Percentiles rank a stretch among this genome's conserved stretches.
Evolutionary conservation across 2,329 filamentous ascomycete genomes (phyloP).

Genomic region (Penicillium expansum): DNA sequence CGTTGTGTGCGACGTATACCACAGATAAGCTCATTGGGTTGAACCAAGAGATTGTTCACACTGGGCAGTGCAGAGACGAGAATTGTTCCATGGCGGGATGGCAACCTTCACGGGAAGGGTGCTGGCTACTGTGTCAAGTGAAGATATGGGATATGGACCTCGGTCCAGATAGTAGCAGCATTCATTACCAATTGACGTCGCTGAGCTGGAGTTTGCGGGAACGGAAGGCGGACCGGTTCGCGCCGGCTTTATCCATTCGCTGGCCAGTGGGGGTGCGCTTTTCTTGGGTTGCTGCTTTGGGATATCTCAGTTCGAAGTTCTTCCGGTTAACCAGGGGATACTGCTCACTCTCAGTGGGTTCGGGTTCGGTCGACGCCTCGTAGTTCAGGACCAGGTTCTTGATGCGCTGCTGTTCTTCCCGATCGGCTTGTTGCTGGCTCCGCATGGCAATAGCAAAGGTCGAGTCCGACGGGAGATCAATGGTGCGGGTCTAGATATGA

Average conservation of each 20-base stretch:
- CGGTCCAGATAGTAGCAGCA: not conserved
- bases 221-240: slow-evolving; percentile 72
- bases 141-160: slow-evolving; percentile 1
- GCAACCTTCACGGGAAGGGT: not conserved
- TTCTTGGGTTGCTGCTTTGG: slow-evolving; percentile 33
- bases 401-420: slow-evolving; percentile 96
- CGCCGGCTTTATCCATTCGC: slow-evolving; percentile 55
- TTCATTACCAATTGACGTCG: slow-evolving; percentile 90
- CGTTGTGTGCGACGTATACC: not conserved
- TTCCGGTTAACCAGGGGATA: slow-evolving; percentile 32
- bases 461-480: slow-evolving; percentile 82
- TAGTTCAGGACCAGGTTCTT: slow-evolving; percentile 97
- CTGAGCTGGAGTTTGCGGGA: slow-evolving; percentile 89
- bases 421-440: slow-evolving; percentile 88
- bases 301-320: slow-evolving; percentile 20
- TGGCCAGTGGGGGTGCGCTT: slow-evolving; percentile 46
- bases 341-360: slow-evolving; percentile 72
- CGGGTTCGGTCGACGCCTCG: slow-evolving; percentile 78
- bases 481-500: slow-evolving; percentile 70
- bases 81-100: not conserved
- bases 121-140: slow-evolving; percentile 4
- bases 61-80: not conserved
- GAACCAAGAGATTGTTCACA: not conserved
- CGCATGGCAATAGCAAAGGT: slow-evolving; percentile 96
- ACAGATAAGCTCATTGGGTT: not conserved